Base-by-base conservation (phyloP, 2,329 filamentous ascomycete species). In the Colletotrichum destructivum region DNA sequence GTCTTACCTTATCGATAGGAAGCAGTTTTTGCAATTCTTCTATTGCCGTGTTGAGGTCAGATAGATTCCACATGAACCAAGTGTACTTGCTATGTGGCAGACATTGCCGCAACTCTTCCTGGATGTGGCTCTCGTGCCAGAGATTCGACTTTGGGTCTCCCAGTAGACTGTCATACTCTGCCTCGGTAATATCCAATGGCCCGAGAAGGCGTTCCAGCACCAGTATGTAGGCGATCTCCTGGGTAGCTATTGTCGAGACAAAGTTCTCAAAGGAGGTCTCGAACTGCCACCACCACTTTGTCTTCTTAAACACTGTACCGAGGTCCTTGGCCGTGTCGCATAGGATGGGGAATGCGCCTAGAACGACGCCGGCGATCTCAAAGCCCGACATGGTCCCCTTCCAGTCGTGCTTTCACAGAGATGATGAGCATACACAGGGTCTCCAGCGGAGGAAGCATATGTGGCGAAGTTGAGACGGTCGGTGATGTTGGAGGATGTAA, bases 331-430 rank as follows among this genome's bases (percentile, higher is more conserved):
- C 56, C 13, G 56, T 18, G 16, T 54, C 47, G 21, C 47, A 67
- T 16, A 67, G 38, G 23, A 71, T 46, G 12, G 62, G 68, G 11
- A 71, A 71, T 13, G 62, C 56, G 11, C 68, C 62, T 3, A 71
- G 62, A 16, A 66, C 68, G 5, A 66, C 31, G 18, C 68, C 68
- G 16, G 62, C 68, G 35, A 71, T 46, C 21, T 71, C 68, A 13
- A 71, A 56, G 3, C 68, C 68, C 16, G 68, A 70, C 67, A 70
- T 70, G 16, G 11, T 47, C 13, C 5, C 13, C 12, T 7, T 5
- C 23, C 49, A 31, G 23, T 15, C 8, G 23, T 15, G 31, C 9
- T 18, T n/a, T 18, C 26, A 26, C 49, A 8, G 23, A 23, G 7
- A 13, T 13, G 8, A 4, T 15, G 2, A 4, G 5, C 15, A 52